Evolutionary conservation across 768 basidiomycete genomes (phyloP).

Genomic region (Leccinum olivaceopallidum): DNA sequence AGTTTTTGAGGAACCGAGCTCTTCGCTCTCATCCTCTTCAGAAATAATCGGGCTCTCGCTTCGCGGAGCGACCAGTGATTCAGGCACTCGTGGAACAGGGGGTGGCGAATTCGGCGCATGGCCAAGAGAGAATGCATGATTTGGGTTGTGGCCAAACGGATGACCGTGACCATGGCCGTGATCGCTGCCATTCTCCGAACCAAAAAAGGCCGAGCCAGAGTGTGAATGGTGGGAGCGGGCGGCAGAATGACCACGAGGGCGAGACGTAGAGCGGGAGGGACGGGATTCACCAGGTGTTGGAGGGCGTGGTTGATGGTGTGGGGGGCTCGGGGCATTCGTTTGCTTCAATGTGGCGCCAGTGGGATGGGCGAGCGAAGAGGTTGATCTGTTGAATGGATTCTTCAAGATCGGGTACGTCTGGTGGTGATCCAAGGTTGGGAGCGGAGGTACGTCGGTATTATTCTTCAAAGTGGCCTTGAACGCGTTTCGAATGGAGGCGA

Average conservation of each 20-base stretch:
- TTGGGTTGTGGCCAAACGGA: constrained; percentile 32
- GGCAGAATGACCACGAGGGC: constrained; percentile 56
- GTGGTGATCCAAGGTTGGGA: constrained; percentile 64
- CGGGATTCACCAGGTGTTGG: constrained; percentile 54
- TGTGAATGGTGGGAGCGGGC: constrained; percentile 79
- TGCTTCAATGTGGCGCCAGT: constrained; percentile 40
- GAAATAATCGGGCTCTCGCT: constrained; percentile 56
- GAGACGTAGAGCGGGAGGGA: constrained; percentile 36
- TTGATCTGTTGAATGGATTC: constrained; percentile 83
- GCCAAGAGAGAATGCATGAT: constrained; percentile 26
- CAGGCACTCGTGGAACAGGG: constrained; percentile 77
- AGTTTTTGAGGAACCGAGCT: constrained; percentile 67
- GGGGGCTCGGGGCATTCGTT: constrained; percentile 47
- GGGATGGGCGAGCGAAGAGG: constrained; percentile 66
- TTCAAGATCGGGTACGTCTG: constrained; percentile 70
- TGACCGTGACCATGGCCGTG: constrained; percentile 46
- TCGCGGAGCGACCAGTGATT: constrained; percentile 48
- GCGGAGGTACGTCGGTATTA: constrained; percentile 66
- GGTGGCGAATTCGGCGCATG: constrained; percentile 58
- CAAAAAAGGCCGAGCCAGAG: constrained; percentile 70
- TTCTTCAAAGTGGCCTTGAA: constrained; percentile 66
- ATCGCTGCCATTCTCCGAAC: constrained; percentile 73
- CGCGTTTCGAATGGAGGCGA: constrained; percentile 84
- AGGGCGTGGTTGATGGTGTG: constrained; percentile 51
- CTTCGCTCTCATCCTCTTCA: constrained; percentile 66